phyloP scores from a whole-genome alignment of 345 rosid genomes.

The Heritiera littoralis region DNA sequence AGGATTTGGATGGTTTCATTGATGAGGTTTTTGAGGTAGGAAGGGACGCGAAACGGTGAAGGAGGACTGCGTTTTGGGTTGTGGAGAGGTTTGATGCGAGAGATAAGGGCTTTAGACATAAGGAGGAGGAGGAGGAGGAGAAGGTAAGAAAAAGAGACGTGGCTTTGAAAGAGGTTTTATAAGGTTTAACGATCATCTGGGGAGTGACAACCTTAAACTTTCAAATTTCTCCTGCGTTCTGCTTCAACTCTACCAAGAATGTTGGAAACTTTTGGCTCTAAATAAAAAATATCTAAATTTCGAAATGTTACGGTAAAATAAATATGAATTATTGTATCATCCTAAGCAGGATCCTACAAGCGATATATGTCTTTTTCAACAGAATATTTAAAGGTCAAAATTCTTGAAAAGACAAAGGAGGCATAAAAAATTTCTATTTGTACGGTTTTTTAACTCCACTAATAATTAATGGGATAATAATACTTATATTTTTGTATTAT shows the following conservation, averaged over 20 bases:
- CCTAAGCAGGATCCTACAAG: too few species aligned
- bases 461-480: too few species aligned
- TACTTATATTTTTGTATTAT: too few species aligned
- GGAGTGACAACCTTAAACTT: background rate
- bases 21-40: conserved; percentile 43
- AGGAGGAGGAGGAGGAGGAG: background rate
- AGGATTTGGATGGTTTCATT: conserved; percentile 55
- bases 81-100: conserved; percentile 65
- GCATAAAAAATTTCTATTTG: too few species aligned
- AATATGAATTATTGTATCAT: too few species aligned
- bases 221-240: background rate
- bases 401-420: too few species aligned
- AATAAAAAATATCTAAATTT: too few species aligned
- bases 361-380: too few species aligned
- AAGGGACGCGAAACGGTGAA: conserved; percentile 39
- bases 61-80: conserved; percentile 20
- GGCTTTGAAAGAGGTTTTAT: background rate
- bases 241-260: background rate
- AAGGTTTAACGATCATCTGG: background rate
- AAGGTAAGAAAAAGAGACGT: background rate
- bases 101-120: conserved; percentile 78
- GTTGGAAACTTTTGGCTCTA: background rate
- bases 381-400: too few species aligned
- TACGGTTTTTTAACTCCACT: too few species aligned
- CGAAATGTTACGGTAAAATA: too few species aligned